These are phyloP conservation scores for Tulasnella sp. DNA, from an alignment of 768 basidiomycete genomes.

Conservation along the genomic window DNA sequence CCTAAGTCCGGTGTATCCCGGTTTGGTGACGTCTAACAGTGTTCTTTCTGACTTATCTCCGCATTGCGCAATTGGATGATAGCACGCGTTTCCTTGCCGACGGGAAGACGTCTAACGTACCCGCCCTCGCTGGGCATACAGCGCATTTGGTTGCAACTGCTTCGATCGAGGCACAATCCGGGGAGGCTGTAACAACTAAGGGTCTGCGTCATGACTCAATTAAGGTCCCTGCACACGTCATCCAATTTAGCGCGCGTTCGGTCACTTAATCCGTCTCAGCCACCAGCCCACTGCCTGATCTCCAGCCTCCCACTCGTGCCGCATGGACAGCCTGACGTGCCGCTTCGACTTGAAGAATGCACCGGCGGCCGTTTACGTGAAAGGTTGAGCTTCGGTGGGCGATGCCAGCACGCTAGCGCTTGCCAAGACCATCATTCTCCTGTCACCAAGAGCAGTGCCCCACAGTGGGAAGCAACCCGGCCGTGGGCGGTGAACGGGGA, in stretches of 20 bases:
- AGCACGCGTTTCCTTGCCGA: constrained; percentile 1
- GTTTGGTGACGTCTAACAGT: background rate
- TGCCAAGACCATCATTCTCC: background rate
- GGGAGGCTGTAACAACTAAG: background rate
- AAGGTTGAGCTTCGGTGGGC: background rate
- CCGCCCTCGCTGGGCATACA: background rate
- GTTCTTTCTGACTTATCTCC: background rate
- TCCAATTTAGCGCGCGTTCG: background rate
- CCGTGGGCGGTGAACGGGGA: background rate
- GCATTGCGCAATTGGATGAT: background rate
- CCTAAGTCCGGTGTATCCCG: background rate
- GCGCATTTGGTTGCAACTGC: background rate
- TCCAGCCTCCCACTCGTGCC: no score
- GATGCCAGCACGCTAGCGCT: background rate
- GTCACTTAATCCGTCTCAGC: background rate
- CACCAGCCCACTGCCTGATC: background rate
- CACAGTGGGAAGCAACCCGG: background rate
- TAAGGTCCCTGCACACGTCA: background rate
- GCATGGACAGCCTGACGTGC: no score
- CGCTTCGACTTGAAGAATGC: no score
- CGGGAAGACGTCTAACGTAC: background rate
- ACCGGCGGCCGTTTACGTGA: background rate
- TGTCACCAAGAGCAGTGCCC: background rate
- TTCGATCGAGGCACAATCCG: background rate
- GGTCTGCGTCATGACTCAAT: constrained; percentile 6